Percentiles rank a stretch among this genome's conserved stretches.
Evolutionary conservation across 306 rosid genomes (phyloP).

Genomic region (Prunus mongolica): DNA sequence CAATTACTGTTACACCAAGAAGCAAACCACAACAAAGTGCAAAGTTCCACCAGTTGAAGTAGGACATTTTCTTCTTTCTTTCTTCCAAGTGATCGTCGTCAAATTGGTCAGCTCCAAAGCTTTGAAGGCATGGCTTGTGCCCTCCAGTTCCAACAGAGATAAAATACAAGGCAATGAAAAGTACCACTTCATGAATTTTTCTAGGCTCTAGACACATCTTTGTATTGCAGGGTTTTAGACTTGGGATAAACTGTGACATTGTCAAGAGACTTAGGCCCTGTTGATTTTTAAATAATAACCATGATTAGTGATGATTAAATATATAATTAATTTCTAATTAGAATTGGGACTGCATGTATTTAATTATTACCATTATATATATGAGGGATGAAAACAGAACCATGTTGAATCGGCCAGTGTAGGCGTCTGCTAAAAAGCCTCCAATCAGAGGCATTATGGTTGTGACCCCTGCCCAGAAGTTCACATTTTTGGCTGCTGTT

Average conservation of each 20-base stretch:
- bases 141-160: constrained; percentile 86
- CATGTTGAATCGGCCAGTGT: constrained; percentile 69
- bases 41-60: constrained; percentile 94
- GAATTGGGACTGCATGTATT: background rate
- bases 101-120: constrained; percentile 92
- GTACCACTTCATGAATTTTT: constrained; percentile 56
- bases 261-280: constrained; percentile 79
- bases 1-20: constrained; percentile 75
- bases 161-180: constrained; percentile 68
- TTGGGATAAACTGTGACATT: constrained; percentile 62
- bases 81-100: constrained; percentile 66
- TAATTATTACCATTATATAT: constrained; percentile 51
- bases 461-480: constrained; percentile 83
- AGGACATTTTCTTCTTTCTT: constrained; percentile 77
- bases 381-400: constrained; percentile 52
- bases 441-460: constrained; percentile 80
- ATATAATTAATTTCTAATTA: background rate
- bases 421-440: constrained; percentile 91
- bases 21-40: constrained; percentile 73
- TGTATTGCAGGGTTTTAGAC: constrained; percentile 52
- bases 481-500: constrained; percentile 79
- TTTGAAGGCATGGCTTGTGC: constrained; percentile 81
- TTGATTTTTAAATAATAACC: background rate
- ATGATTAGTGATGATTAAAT: background rate
- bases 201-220: constrained; percentile 47